Evolutionary conservation across 345 rosid species (phyloP).

Genomic region (Conringia planisiliqua): DNA sequence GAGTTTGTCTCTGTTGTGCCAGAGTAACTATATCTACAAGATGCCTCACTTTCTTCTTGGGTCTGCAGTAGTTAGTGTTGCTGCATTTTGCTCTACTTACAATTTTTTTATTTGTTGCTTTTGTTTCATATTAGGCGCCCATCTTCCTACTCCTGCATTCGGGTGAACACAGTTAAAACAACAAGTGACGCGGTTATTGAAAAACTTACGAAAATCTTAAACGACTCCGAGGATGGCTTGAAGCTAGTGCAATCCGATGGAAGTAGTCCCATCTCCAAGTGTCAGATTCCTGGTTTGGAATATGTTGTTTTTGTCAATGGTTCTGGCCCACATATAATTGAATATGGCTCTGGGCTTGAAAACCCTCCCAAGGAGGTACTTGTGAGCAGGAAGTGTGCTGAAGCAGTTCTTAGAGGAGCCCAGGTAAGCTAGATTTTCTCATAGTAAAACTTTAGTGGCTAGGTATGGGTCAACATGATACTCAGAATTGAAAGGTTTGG

Average conservation of each 20-base stretch:
- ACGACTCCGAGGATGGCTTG: slow-evolving; percentile 26
- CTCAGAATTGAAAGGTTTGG: not conserved
- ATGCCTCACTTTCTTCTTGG: not conserved
- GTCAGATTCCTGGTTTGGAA: slow-evolving; percentile 73
- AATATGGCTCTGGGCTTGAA: slow-evolving; percentile 50
- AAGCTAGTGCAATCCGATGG: slow-evolving; percentile 30
- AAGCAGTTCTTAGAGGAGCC: slow-evolving; percentile 98
- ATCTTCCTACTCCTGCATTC: slow-evolving; percentile 80
- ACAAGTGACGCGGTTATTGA: slow-evolving; percentile 64
- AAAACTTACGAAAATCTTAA: slow-evolving; percentile 51
- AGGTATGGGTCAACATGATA: not conserved
- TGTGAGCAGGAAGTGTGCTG: slow-evolving; percentile 98
- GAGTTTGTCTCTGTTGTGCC: not conserved
- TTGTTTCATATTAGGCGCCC: slow-evolving; percentile 54
- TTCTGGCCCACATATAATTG: slow-evolving; percentile 75
- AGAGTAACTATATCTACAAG: not conserved
- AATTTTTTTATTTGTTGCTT: not conserved
- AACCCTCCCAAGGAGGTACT: slow-evolving; percentile 80
- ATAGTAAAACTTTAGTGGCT: not conserved
- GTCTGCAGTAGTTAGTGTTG: not conserved
- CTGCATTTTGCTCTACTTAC: not conserved
- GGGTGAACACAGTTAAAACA: slow-evolving; percentile 73
- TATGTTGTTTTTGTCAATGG: slow-evolving; percentile 84
- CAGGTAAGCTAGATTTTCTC: slow-evolving; percentile 46
- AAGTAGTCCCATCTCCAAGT: slow-evolving; percentile 44